Base-by-base conservation (phyloP, 352 stramenopile genomes). In the Globisporangium alternatum region DNA sequence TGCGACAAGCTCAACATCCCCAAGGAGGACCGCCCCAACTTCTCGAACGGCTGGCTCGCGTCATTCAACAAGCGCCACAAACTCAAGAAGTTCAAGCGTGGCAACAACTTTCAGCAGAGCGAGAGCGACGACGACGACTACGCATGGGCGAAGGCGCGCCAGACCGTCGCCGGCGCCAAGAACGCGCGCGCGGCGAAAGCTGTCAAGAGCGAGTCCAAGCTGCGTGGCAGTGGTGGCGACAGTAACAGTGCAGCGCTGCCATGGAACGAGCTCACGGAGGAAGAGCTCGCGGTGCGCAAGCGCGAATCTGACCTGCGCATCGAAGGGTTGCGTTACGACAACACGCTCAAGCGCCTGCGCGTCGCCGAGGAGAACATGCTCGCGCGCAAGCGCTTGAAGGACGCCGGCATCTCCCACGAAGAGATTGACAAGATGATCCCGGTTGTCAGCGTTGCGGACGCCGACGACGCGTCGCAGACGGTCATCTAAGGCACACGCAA, bases 11-110 rank as follows among this genome's bases (percentile, higher is more conserved):
- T 66, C 52, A 55, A 55, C 4, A 66, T 66, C 30, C n/a, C 44
- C 8, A 41, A 44, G 35, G 63, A 58, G 30, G 39, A 60, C 13
- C 63, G 63, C 52, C 61, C 61, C 2, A 61, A 35, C 37, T 95
- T 93, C 65, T 95, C 86, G 8, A 95, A 95, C 65, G 86, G 86
- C 56, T 95, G 86, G 86, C 69, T 95, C 52, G 83, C 82, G 56
- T 90, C 79, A 13, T 95, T 95, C 65, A 93, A 93, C 63, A 68
- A 68, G 56, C 63, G 63, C 8, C 83, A 94, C 48, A 53, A 59
- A 37, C 63, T 68, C 45, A 68, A 68, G 45, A 68, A 68, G 56
- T 68, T 68, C 47, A 68, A 68, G 56, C 63, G 63, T 15, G 63
- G 64, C 48, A 59, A 44, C 37, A 63, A 54, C 17, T 68, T 64